Evolutionary conservation across 2,329 filamentous ascomycete genomes (phyloP), one percentile per base, ranked within the genome.

Genomic region (Aureobasidium zeae): DNA sequence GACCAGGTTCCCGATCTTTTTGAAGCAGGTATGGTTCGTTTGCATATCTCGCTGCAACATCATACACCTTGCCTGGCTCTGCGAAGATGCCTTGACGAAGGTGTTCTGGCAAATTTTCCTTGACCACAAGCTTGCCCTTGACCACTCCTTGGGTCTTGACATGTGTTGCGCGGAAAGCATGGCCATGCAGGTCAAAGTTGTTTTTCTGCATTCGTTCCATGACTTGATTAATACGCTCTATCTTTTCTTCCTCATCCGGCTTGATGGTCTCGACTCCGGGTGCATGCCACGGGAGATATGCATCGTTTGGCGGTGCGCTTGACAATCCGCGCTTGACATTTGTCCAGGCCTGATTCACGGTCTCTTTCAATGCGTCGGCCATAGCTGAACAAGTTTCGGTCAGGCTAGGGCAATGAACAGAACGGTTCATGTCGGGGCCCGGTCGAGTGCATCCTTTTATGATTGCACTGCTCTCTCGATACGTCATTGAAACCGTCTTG

Each of bases 21-120:
- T 53, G 52, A 1, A 54, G 44, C 15, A 52, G 52, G 20, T 44
- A 48, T 3, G 53, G 53, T 33, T 55, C 52, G 29, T 56, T 54
- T 21, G 53, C 52, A 36, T 50, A 52, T 29, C 48, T 47, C 12
- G 49, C 41, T 8, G 46, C 49, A 20, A 55, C 30, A 5, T 49
- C 37, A 29, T 50, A 52, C 7, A 30, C 44, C 13, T 48, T 49
- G 13, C 50, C 49, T n/a, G 28, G 46, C 28, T 48, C 41, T 15
- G 33, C 26, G 28, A 53, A 52, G 4, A 51, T 38, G 19, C 48
- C 51, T 26, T 51, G 48, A 21, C 45, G 36, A 8, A 55, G 48
- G 29, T 53, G 50, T 29, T 49, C 50, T 28, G 52, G 52, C 1
- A 55, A 44, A 31, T 53, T 48, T n/a, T 39, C 34, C 22, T 46